Evolutionary conservation across 768 basidiomycete species (phyloP), one percentile per base, ranked within the genome.

Genomic region (Brasilioporus rufonigricans): DNA sequence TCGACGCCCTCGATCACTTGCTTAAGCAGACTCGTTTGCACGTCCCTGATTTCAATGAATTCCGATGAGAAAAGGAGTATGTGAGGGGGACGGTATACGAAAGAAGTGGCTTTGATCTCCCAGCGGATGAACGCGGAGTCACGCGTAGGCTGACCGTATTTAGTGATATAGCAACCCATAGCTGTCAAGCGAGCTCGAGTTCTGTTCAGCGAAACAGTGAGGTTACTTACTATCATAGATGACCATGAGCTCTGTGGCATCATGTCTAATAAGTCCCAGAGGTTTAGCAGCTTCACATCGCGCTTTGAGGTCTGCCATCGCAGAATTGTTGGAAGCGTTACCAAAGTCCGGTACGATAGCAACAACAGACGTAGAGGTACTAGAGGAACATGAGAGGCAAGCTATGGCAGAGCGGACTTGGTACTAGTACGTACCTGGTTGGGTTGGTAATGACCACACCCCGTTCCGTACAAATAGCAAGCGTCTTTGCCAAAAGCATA

Each of bases 1-100:
- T 91, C 87, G 12, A 63, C 61, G 1, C 78, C 90, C 63, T 90
- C 87, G 41, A 93, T 83, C n/a, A 91, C 87, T 70, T 93, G 91
- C n/a, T 85, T 81, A 19, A 93, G 81, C 48, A 80, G 70, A 5
- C 88, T 85, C 1, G 85, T 86, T 14, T 74, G 70, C 26, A 83
- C 72, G 55, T 82, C 76, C 52, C 91, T 82, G 26, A 93, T 74
- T 67, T 93, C 91, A 62, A 93, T 77, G 67, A 89, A 93, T 52
- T 83, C 78, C 16, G 81, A 62, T 8, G 88, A 90, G 71, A 93
- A 82, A 29, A 93, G 80, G 19, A 93, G 75, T 59, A 93, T 56
- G 61, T 90, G 80, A 7, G 76, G 76, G 10, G 80, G 80, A 14
- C 87, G 83, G 43, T 80, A 70, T 11, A 84, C 80, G 62, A 78